A percentile compares a stretch with the other conserved stretches of the same genome.
phyloP scores from a whole-genome alignment of 225 moss, liverwort and hornwort genomes.

The Bryum argenteum region DNA sequence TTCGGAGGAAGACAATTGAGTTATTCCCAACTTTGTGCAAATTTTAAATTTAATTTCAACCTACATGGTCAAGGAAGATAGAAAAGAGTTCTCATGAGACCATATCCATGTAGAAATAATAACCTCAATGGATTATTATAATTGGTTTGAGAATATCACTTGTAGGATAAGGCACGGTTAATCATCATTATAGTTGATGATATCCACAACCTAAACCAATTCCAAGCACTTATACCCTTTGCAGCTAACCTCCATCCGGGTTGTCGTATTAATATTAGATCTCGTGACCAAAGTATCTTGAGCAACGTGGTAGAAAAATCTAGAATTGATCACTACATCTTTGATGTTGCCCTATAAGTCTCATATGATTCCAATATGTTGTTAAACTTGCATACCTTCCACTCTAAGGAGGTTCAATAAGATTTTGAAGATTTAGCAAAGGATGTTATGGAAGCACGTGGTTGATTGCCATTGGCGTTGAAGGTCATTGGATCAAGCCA shows the following conservation, averaged over 20 bases:
- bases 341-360: neutral
- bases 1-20: too few species aligned
- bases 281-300: conserved; percentile 10
- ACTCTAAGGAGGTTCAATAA: neutral
- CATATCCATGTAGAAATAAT: neutral
- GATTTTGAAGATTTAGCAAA: neutral
- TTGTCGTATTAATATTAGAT: conserved; percentile 6
- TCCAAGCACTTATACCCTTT: conserved; percentile 2
- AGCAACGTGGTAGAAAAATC: neutral
- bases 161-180: neutral
- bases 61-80: neutral
- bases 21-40: too few species aligned
- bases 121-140: neutral
- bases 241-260: neutral
- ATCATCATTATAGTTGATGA: conserved; percentile 20
- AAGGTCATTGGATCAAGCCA: conserved; percentile 16
- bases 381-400: neutral
- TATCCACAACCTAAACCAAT: conserved; percentile 9
- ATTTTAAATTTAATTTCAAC: neutral
- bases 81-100: conserved; percentile 15
- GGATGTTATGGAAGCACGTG: conserved; percentile 17
- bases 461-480: neutral
- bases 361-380: neutral
- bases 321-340: neutral
- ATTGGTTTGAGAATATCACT: conserved; percentile 14